These are phyloP conservation scores for Eurotiales sp. DNA, from an alignment of 2,329 filamentous ascomycete genomes.

Conservation along the genomic window DNA sequence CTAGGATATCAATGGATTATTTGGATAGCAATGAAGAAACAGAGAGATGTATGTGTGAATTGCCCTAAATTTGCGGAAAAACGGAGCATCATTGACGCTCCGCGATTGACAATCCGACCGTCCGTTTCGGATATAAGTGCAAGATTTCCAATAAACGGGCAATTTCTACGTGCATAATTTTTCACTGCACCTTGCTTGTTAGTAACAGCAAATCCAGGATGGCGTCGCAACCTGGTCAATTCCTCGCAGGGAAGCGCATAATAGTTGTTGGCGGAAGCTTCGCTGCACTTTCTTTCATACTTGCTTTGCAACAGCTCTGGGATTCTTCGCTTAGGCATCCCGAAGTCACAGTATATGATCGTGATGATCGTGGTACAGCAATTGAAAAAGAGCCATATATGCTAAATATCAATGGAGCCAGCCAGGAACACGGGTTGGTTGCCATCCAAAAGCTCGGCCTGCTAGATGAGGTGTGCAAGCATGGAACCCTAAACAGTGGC, in stretches of 20 bases:
- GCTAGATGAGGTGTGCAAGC: background rate
- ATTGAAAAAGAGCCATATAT: constrained; percentile 5
- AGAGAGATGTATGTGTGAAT: too few species aligned
- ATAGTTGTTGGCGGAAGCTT: constrained; percentile 43
- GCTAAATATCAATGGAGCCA: constrained; percentile 7
- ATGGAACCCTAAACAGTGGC: constrained; percentile 5
- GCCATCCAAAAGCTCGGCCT: background rate
- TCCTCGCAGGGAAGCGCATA: constrained; percentile 36
- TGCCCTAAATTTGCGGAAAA: too few species aligned
- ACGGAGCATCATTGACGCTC: too few species aligned
- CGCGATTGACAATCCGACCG: too few species aligned
- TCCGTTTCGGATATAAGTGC: too few species aligned
- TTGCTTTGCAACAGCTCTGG: constrained; percentile 41
- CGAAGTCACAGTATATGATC: constrained; percentile 22
- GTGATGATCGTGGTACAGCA: background rate
- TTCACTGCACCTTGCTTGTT: too few species aligned
- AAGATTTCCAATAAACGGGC: too few species aligned
- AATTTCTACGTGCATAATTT: too few species aligned
- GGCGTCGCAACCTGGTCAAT: background rate
- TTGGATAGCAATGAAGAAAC: too few species aligned
- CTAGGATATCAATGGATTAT: too few species aligned
- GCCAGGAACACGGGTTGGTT: constrained; percentile 6
- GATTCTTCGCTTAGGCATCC: constrained; percentile 25
- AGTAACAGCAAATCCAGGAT: too few species aligned
- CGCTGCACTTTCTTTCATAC: constrained; percentile 41